Conservation (phyloP, 2,329 filamentous ascomycete genomes). For the Diplocarpon mali region DNA sequence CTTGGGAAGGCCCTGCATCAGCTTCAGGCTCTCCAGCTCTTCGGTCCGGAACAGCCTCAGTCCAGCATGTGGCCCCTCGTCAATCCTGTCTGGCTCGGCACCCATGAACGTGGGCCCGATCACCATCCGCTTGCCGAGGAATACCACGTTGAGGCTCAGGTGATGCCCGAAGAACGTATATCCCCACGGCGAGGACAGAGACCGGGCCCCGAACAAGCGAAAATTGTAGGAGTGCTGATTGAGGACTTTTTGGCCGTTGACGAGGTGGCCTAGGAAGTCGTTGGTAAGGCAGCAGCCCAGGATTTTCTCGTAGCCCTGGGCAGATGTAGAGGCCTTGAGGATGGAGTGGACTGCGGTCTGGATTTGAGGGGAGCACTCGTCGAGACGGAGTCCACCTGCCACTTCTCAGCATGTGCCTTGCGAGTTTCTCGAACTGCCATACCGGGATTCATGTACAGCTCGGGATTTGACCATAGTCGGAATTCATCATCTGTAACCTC, state of each 20-base stretch:
- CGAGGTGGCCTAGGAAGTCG: slow-evolving; percentile 22
- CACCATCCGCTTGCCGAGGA: slow-evolving; percentile 53
- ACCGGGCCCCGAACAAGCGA: slow-evolving; percentile 21
- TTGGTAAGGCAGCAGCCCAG: slow-evolving; percentile 23
- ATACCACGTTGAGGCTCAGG: slow-evolving; percentile 60
- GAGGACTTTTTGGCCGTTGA: slow-evolving; percentile 22
- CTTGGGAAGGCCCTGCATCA: slow-evolving; percentile 23
- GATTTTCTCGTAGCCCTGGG: slow-evolving; percentile 21
- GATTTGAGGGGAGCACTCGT: slow-evolving; percentile 18
- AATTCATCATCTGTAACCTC: slow-evolving; percentile 23
- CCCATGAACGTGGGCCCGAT: slow-evolving; percentile 69
- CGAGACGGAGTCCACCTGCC: slow-evolving; percentile 21
- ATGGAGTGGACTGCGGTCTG: slow-evolving; percentile 19
- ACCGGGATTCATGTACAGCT: slow-evolving; percentile 25
- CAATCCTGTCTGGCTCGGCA: slow-evolving; percentile 56
- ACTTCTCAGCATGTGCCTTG: background rate
- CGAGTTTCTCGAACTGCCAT: background rate
- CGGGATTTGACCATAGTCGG: slow-evolving; percentile 25
- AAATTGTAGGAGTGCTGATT: slow-evolving; percentile 25
- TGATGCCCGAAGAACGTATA: slow-evolving; percentile 58
- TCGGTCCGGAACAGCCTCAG: slow-evolving; percentile 19
- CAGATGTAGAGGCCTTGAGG: slow-evolving; percentile 19
- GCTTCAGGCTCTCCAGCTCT: slow-evolving; percentile 20
- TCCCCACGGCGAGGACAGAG: slow-evolving; percentile 18
- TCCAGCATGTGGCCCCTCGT: slow-evolving; percentile 23